Evolutionary conservation across 805 yeast genomes (phyloP), one percentile per base, ranked within the genome.

Genomic region (Kazachstania psychrophila): DNA sequence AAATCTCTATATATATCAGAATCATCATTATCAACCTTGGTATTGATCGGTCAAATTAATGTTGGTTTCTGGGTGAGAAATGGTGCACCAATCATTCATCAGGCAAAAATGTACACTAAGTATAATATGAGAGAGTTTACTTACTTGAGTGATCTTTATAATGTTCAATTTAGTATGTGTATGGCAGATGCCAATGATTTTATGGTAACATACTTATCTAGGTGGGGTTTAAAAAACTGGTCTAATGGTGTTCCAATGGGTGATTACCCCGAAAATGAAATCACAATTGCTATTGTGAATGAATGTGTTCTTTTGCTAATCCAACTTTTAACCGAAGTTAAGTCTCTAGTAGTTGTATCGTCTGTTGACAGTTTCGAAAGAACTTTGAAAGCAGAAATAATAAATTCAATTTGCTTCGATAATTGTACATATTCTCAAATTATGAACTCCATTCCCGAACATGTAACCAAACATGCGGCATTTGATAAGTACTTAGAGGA

Each of bases 21-120:
- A 44, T 78, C 81, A 44, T 81, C 96, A 0, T 56, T 92, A 15
- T 68, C 94, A 39, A 79, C 88, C 0, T 52, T 86, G 20, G 95
- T 84, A 0, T 58, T 84, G 7, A 60, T 85, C 45, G 75, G 95
- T 0, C 96, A 92, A 50, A 82, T 89, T 7, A 79, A 84, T 42
- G 77, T 82, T 0, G 96, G 96, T 0, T 72, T 81, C 39, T 89
- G 97, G 97, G 96, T 89, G 0, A 72, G 97, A 50, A 89, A 89
- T 58, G 98, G 98, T 0, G 71, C 75, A 40, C 79, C 88, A 28
- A 77, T 86, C 5, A 69, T 81, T 28, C 76, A 78, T 18, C 97
- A 89, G 52, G 68, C 82, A 44, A 80, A 77, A 46, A 76, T 87
- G 39, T 89, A 89, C 55, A 72, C 81, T 27, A 79, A 75, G 40